phyloP scores from a whole-genome alignment of 2,329 filamentous ascomycete species.

The Talaromyces sp. region DNA sequence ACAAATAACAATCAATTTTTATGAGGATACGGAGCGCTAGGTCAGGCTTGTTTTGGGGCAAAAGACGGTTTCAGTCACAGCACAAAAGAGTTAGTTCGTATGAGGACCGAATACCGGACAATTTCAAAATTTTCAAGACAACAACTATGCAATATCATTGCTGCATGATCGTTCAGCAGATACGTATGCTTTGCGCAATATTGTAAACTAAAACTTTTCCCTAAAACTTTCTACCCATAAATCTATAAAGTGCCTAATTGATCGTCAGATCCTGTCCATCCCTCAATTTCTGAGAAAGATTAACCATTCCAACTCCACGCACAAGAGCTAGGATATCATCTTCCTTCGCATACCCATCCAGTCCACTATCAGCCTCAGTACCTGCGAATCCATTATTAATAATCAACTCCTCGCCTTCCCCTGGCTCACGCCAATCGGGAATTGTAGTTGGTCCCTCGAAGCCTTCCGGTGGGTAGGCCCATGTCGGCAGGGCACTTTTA shows the following conservation, averaged over 20 bases:
- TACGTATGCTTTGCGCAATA: background rate
- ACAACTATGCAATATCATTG: constrained; percentile 3
- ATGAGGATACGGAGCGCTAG: constrained; percentile 11
- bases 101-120: background rate
- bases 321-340: constrained; percentile 31
- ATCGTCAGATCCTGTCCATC: constrained; percentile 12
- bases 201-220: background rate
- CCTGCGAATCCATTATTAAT: constrained; percentile 36
- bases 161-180: background rate
- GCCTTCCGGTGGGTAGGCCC: constrained; percentile 78
- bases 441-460: constrained; percentile 67
- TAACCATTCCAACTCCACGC: constrained; percentile 34
- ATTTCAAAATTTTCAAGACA: background rate
- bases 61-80: background rate
- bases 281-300: constrained; percentile 25
- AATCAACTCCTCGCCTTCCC: constrained; percentile 38
- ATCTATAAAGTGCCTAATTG: background rate
- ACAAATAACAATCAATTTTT: constrained; percentile 12
- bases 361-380: constrained; percentile 18
- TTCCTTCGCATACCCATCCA: constrained; percentile 20
- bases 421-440: constrained; percentile 42
- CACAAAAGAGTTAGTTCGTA: background rate
- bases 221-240: background rate
- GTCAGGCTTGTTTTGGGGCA: background rate
- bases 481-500: constrained; percentile 74